Evolutionary conservation across 202 grass and related monocot species (phyloP), one percentile per base, ranked within the genome.

Genomic region (Carex sylvatica): DNA sequence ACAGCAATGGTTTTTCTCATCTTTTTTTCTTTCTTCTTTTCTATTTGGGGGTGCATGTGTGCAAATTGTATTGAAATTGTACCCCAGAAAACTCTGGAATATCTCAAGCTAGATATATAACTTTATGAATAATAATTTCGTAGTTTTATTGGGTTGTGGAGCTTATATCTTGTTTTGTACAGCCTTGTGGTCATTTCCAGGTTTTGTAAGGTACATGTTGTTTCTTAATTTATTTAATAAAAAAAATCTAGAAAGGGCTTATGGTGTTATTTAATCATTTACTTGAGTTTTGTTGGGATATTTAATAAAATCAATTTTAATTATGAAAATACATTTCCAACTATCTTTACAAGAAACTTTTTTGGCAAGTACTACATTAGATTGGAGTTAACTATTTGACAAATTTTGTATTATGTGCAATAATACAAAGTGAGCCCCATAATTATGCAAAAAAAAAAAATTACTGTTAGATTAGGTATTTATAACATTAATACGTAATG

Each of bases 51-150:
- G 28, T 76, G 58, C 2, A 22, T 61, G 51, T 76, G 24, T 33
- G 51, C 22, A 77, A 38, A 36, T 77, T 36, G 53, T 56, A 77
- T 38, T 58, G 9, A 36, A 59, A 4, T 77, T 77, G 74, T 77
- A 59, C 52, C 28, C 9, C 36, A 77, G 26, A 77, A 59, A 59
- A 77, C 30, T 77, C 24, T 77, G 47, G 30, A 20, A 6, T 59
- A 4, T 59, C 16, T 77, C 18, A 14, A 22, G 54, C 28, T 28
- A 28, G 28, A 28, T 28, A 28, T 28, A 59, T 36, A 19, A 38
- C 9, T 11, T 28, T 16, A 12, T 77, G 49, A 77, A 56, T 0
- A 6, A 77, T 58, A 53, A 74, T 20, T 59, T 59, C 9, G 5
- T 59, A 38, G 53, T 59, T 38, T 36, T 19, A 77, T 77, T 77